These are phyloP conservation scores for Geranium brycei DNA, from an alignment of 345 rosid species.

Conservation along the genomic window DNA sequence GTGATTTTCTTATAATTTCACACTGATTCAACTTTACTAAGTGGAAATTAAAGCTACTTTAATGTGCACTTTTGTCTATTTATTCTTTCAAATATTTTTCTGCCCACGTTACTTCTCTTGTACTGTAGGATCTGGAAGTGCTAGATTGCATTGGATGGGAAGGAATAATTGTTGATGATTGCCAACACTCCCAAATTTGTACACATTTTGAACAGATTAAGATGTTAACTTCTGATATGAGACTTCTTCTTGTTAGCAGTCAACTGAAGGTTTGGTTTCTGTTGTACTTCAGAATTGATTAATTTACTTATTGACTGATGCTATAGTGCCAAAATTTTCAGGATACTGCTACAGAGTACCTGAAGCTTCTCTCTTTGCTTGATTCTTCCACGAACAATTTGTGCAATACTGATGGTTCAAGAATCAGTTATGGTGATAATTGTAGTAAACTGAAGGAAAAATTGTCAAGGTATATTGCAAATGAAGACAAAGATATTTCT, in stretches of 20 bases:
- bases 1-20: neutral
- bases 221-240: conserved; percentile 21
- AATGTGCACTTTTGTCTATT: neutral
- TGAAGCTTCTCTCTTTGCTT: conserved; percentile 23
- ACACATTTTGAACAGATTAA: conserved; percentile 25
- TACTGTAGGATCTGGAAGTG: conserved; percentile 33
- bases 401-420: conserved; percentile 5
- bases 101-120: conserved; percentile 1
- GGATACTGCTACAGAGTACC: conserved; percentile 25
- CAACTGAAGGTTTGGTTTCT: conserved; percentile 34
- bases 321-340: conserved; percentile 18
- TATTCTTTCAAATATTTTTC: neutral
- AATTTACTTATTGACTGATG: conserved; percentile 9
- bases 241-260: conserved; percentile 35
- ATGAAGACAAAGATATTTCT: conserved; percentile 36
- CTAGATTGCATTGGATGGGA: conserved; percentile 33
- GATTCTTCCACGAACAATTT: conserved; percentile 11
- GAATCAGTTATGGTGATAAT: conserved; percentile 14
- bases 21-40: neutral
- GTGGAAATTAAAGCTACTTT: too few relatives aligned
- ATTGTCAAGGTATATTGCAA: conserved; percentile 20
- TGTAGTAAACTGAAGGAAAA: conserved; percentile 26
- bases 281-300: conserved; percentile 1
- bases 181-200: conserved; percentile 19
- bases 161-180: conserved; percentile 38